Evolutionary conservation across 1,284 basidiomycete genomes (phyloP), one percentile per base, ranked within the genome.

Genomic region (Rhodotorula sp.): DNA sequence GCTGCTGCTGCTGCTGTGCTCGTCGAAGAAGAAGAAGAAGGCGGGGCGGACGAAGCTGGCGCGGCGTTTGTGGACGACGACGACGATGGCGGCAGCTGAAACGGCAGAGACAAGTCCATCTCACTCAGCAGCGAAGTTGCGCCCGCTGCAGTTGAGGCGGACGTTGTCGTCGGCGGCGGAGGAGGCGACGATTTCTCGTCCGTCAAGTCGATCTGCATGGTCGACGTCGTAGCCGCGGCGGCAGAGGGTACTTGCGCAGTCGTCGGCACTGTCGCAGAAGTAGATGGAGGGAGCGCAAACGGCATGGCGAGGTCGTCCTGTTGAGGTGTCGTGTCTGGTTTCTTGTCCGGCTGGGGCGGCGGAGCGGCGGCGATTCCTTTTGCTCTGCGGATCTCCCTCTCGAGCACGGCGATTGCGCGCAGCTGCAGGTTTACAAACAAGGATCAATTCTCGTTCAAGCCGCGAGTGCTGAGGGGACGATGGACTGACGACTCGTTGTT

Each of bases 321-420:
- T n/a, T 4, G 60, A 14, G 54, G 38, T 45, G 31, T 45, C 10
- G 50, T 16, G 49, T 7, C 49, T 23, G 49, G 23, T 23, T 54
- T 54, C 28, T 28, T 28, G 28, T 28, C 28, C 28, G 28, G 28
- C 28, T 28, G 52, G 7, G 49, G 59, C 12, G 47, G 59, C 6
- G 59, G 48, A 7, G 67, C 38, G 26, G 59, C 8, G 56, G 67
- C 43, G 26, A 59, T 4, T 38, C 66, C 57, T 15, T 59, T 57
- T 1, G 66, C 59, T 55, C 34, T 49, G 0, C 60, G 34, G 6
- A 61, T 66, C n/a, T 71, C 70, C 8, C 70, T 54, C 38, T 71
- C 70, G 45, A 71, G 60, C 14, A 62, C 61, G 18, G 66, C 66
- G 31, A 71, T 65, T 1, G 70, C 66, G 28, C 59, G 48, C 14